Conservation (phyloP, 2,329 filamentous ascomycete genomes). For the Trichophyton benhamiae region DNA sequence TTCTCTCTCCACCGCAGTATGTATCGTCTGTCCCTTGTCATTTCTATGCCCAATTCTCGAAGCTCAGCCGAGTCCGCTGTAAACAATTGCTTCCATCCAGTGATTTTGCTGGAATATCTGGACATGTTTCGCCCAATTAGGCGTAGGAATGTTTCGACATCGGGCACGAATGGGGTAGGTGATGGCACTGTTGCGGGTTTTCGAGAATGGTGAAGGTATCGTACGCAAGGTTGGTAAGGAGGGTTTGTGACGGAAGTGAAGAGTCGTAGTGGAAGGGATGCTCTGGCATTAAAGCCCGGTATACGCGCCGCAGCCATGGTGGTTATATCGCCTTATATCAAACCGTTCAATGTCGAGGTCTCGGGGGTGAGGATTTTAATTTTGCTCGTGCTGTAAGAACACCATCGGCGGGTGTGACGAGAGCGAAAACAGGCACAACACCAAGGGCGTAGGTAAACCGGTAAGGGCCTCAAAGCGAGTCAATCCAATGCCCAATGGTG, state of each 20-base stretch:
- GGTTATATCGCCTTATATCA: neutral
- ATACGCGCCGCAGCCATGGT: neutral
- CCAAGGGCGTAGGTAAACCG: neutral
- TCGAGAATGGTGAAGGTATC: constrained; percentile 33
- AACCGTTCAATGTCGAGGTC: neutral
- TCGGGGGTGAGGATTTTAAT: neutral
- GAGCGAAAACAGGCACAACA: neutral
- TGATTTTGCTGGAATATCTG: constrained; percentile 74
- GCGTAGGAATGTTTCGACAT: constrained; percentile 73
- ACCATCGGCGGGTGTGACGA: neutral
- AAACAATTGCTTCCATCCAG: constrained; percentile 84
- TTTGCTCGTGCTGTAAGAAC: neutral
- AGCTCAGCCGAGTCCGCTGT: constrained; percentile 65
- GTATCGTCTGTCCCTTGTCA: constrained; percentile 68
- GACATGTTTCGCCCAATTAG: constrained; percentile 80
- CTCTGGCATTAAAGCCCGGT: constrained; percentile 1
- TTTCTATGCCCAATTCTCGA: constrained; percentile 73
- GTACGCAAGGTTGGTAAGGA: constrained; percentile 19
- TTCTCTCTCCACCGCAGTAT: constrained; percentile 77
- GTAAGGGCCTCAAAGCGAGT: neutral
- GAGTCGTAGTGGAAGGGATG: constrained; percentile 7
- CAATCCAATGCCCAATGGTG: neutral
- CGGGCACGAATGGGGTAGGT: constrained; percentile 75
- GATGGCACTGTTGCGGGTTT: constrained; percentile 43
- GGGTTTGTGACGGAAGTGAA: constrained; percentile 17